phyloP scores from a whole-genome alignment of 1,139 yeast species.

The Suhomyces ambrosiae region DNA sequence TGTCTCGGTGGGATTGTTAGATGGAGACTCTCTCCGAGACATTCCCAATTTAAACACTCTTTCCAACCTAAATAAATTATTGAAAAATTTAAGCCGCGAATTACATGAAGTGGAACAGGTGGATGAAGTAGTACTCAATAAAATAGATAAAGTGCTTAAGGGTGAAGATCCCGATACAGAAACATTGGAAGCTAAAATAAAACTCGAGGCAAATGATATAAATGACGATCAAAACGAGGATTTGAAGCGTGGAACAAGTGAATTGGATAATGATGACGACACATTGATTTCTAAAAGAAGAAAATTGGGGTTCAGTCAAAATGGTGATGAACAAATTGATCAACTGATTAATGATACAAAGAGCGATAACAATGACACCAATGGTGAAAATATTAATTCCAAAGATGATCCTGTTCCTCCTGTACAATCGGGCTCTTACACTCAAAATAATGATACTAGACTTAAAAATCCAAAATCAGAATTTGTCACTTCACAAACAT shows the following conservation, averaged over 20 bases:
- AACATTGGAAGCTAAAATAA: constrained; percentile 15
- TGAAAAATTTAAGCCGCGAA: constrained; percentile 52
- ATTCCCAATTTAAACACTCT: constrained; percentile 51
- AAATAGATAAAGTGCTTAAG: constrained; percentile 20
- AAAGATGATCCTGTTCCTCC: constrained; percentile 45
- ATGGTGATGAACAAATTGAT: constrained; percentile 1
- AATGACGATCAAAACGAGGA: constrained; percentile 15
- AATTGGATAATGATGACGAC: constrained; percentile 11
- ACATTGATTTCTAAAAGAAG: constrained; percentile 5
- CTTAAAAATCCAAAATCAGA: constrained; percentile 77
- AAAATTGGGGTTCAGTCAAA: constrained; percentile 1
- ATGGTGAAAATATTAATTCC: constrained; percentile 19
- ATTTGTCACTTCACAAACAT: constrained; percentile 70
- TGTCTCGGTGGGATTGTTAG: constrained; percentile 58
- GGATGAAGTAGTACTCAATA: constrained; percentile 44
- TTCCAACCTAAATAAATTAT: constrained; percentile 46
- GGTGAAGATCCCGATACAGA: constrained; percentile 16
- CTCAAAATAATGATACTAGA: constrained; percentile 57
- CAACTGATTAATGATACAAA: too few relatives aligned
- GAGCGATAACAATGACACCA: too few relatives aligned
- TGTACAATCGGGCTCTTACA: constrained; percentile 47
- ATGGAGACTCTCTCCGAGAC: constrained; percentile 55
- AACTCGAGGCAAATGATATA: constrained; percentile 13
- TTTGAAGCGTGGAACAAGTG: constrained; percentile 3
- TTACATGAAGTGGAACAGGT: constrained; percentile 47